A percentile compares a stretch with the other conserved stretches of the same genome.
Evolutionary conservation across 495 filamentous ascomycete species (phyloP).

Genomic region (Aspergillus baeticus): DNA sequence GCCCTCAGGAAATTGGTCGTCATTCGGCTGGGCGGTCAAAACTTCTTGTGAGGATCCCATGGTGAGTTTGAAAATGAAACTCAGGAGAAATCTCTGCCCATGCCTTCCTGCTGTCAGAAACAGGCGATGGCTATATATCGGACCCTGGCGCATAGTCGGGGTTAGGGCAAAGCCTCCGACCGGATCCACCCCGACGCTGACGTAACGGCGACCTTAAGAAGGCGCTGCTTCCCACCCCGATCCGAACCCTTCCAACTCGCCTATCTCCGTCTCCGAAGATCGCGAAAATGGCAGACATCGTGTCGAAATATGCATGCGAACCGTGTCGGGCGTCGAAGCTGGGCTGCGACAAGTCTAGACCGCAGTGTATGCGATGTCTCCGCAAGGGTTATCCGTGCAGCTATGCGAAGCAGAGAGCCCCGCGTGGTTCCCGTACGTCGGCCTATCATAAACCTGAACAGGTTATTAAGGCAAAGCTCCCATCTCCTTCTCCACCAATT

Average conservation of each 20-base stretch:
- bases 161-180: background rate
- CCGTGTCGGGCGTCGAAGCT: background rate
- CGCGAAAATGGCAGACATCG: background rate
- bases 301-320: background rate
- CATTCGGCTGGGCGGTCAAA: background rate
- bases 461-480: too few relatives aligned
- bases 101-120: too few relatives aligned
- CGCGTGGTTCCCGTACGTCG: too few relatives aligned
- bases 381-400: background rate
- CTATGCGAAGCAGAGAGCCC: background rate
- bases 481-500: too few relatives aligned
- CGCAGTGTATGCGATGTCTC: background rate
- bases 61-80: too few relatives aligned
- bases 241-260: background rate
- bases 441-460: too few relatives aligned
- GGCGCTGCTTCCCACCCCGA: too few relatives aligned
- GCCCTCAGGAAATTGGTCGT: constrained; percentile 41
- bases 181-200: background rate
- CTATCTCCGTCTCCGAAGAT: background rate
- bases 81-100: too few relatives aligned
- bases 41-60: too few relatives aligned
- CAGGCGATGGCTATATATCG: background rate
- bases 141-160: background rate
- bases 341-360: background rate
- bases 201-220: background rate